phyloP scores from a whole-genome alignment of 176 grass and related monocot genomes.

The Aegilops tauschii region DNA sequence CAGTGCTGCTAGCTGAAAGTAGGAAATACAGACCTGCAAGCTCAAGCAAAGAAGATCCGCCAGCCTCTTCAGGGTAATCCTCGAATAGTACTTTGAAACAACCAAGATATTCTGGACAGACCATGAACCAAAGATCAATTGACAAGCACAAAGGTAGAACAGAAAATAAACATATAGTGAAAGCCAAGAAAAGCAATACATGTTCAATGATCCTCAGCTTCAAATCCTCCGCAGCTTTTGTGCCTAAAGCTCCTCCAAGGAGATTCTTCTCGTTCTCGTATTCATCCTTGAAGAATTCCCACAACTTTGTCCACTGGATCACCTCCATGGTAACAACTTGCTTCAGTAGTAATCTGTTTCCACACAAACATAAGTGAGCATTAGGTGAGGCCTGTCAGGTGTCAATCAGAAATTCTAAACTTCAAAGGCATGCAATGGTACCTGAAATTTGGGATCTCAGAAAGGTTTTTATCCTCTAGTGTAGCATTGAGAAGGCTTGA shows the following conservation, averaged over 20 bases:
- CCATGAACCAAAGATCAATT: neutral
- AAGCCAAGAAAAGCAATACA: slow-evolving; percentile 31
- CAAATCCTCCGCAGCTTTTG: slow-evolving; percentile 78
- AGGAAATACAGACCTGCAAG: slow-evolving; percentile 52
- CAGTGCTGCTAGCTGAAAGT: neutral
- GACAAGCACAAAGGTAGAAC: slow-evolving; percentile 6
- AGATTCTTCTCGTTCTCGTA: slow-evolving; percentile 87
- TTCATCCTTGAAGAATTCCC: slow-evolving; percentile 72
- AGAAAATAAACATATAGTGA: neutral
- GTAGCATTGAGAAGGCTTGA: slow-evolving; percentile 93
- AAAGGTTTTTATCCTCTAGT: slow-evolving; percentile 88
- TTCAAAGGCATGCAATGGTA: slow-evolving; percentile 20
- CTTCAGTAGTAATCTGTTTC: slow-evolving; percentile 65
- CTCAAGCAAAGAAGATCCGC: slow-evolving; percentile 79
- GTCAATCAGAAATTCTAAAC: neutral
- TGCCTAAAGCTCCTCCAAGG: slow-evolving; percentile 67
- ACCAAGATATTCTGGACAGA: slow-evolving; percentile 92
- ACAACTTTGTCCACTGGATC: slow-evolving; percentile 79
- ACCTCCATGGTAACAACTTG: slow-evolving; percentile 98
- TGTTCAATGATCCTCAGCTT: slow-evolving; percentile 93
- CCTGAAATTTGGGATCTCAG: slow-evolving; percentile 88
- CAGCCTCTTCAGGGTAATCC: slow-evolving; percentile 85
- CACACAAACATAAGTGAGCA: neutral
- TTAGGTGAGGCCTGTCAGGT: neutral
- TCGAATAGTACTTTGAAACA: slow-evolving; percentile 93